Conservation (phyloP, 2,329 filamentous ascomycete species). For the Xylariaceae sp. region DNA sequence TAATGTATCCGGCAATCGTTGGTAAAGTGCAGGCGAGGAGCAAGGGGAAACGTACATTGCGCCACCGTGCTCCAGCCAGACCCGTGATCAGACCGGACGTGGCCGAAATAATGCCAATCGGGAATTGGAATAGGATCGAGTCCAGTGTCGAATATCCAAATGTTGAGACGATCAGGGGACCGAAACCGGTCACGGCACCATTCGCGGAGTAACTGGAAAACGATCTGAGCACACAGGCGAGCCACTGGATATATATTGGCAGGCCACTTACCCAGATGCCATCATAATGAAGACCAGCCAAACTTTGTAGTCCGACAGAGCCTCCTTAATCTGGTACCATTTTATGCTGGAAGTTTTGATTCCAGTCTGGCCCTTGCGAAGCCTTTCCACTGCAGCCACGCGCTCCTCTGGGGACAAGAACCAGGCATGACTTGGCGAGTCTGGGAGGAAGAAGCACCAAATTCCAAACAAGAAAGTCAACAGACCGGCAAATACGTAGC, state of each 20-base stretch:
- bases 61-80: conserved; percentile 56
- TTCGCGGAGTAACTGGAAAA: conserved; percentile 58
- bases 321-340: conserved; percentile 53
- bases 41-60: conserved; percentile 62
- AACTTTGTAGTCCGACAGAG: conserved; percentile 55
- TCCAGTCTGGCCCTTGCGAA: conserved; percentile 60
- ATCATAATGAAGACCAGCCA: conserved; percentile 66
- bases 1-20: conserved; percentile 68
- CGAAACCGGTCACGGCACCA: conserved; percentile 67
- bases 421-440: conserved; percentile 64
- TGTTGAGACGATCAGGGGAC: conserved; percentile 66
- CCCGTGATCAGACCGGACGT: conserved; percentile 64
- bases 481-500: conserved; percentile 62
- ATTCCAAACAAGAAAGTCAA: conserved; percentile 62
- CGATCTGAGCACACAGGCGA: too few species aligned
- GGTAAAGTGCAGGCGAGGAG: conserved; percentile 65
- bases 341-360: conserved; percentile 61
- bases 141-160: conserved; percentile 63
- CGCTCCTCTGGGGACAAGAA: conserved; percentile 62
- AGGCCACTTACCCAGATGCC: conserved; percentile 51
- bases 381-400: conserved; percentile 59
- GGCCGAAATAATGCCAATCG: conserved; percentile 65
- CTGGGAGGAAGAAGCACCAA: conserved; percentile 62
- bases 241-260: neutral
- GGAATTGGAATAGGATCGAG: conserved; percentile 71